These are phyloP conservation scores for Skeletonema tropicum DNA, from an alignment of 108 stramenopile species.

Conservation along the genomic window DNA sequence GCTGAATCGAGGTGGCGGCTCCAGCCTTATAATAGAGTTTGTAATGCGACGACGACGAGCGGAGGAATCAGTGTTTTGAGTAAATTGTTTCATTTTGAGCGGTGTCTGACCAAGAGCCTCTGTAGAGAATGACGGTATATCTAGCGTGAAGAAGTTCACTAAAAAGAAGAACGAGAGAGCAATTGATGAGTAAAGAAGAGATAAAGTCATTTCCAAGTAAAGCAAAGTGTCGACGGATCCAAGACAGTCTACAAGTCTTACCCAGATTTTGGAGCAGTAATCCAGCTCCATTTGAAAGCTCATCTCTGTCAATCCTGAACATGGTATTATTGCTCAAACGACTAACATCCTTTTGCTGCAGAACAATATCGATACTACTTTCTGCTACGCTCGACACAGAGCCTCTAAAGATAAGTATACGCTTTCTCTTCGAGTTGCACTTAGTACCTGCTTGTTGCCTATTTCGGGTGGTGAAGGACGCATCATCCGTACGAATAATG, in stretches of 20 bases:
- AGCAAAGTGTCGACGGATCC: constrained; percentile 31
- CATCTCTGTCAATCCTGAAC: constrained; percentile 84
- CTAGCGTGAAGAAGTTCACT: constrained; percentile 51
- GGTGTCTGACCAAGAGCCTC: constrained; percentile 40
- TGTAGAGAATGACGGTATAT: constrained; percentile 51
- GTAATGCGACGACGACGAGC: constrained; percentile 37
- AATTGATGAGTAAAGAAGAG: neutral
- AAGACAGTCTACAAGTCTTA: neutral
- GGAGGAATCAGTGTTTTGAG: constrained; percentile 33
- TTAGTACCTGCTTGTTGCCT: neutral
- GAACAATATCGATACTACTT: constrained; percentile 46
- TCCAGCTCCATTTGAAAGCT: constrained; percentile 55
- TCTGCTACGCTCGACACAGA: constrained; percentile 44
- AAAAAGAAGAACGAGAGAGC: neutral
- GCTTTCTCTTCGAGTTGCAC: constrained; percentile 18
- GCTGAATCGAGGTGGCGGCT: constrained; percentile 29
- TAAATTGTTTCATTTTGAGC: constrained; percentile 45
- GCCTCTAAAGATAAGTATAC: constrained; percentile 74
- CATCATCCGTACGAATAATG: constrained; percentile 74
- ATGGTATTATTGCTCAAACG: constrained; percentile 15
- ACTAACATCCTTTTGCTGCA: constrained; percentile 50
- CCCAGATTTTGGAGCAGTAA: constrained; percentile 80
- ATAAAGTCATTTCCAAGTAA: neutral
- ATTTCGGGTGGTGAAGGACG: constrained; percentile 11
- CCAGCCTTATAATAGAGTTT: constrained; percentile 39